Base-by-base conservation (phyloP, 2,329 filamentous ascomycete genomes). In the Daldinia eschscholtzii region DNA sequence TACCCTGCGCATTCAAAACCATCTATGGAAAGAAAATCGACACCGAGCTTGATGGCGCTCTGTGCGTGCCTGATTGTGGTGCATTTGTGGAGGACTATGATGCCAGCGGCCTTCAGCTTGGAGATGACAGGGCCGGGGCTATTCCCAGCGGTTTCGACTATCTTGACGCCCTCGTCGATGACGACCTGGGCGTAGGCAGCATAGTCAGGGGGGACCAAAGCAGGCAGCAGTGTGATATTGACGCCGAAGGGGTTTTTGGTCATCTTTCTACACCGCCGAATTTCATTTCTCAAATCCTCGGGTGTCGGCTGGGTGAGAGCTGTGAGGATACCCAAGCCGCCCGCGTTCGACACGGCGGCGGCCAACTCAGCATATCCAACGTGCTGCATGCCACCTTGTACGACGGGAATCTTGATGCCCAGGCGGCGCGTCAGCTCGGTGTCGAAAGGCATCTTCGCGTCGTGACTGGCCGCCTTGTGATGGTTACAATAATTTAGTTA, bases 21-120 rank as follows among this genome's bases (percentile, higher is more conserved):
- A 79, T 99, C 96, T 75, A 99, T 98, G 73, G 91, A 94, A 65
- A 99, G 83, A 82, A 99, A 98, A 81, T 99, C 96, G 4, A 98
- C 96, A 71, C 96, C 96, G 42, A 98, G 89, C 82, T 97, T 97
- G 66, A 97, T 87, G 56, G 96, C 96, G 72, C 92, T 94, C 80
- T 93, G 89, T 20, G 96, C 96, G 79, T 99, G 96, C 62, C 94
- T 86, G 82, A 99, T 97, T 4, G 93, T 97, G 7, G 96, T 99
- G 85, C 96, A 98, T 84, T 99, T 99, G 88, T 99, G 96, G 64
- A 99, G 84, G 75, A 99, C 90, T 63, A 88, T 95, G 76, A 88
- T 88, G 64, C 89, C 89, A 5, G 91, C 92, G 68, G 87, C 87
- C 84, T 98, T 99, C 61, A 99, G 87, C 84, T 93, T 89, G 78